Percentiles rank a stretch among this genome's conserved stretches.
Evolutionary conservation across 441 rosid species (phyloP).

Genomic region (Erodium texanum): DNA sequence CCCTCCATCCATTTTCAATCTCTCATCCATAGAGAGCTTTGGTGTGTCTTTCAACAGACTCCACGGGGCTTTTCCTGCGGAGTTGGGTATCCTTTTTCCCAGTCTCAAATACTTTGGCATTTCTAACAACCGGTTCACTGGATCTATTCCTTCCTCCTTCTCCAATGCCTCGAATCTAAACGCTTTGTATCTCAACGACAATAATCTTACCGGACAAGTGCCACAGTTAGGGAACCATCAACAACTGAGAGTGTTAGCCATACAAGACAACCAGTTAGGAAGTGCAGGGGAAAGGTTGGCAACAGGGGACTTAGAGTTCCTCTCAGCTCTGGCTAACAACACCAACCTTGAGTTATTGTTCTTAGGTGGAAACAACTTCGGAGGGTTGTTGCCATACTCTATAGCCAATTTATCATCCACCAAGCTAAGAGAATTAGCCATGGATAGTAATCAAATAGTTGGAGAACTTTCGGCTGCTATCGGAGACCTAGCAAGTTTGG

Average conservation of each 20-base stretch:
- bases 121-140: neutral
- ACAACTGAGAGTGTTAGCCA: neutral
- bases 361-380: constrained; percentile 1
- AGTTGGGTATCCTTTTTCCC: constrained; percentile 16
- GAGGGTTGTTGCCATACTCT: constrained; percentile 19
- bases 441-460: neutral
- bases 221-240: neutral
- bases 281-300: neutral
- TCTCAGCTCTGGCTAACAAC: constrained; percentile 19
- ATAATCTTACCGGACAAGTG: constrained; percentile 16
- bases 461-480: constrained; percentile 11
- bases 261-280: constrained; percentile 13
- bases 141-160: constrained; percentile 20
- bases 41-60: constrained; percentile 8
- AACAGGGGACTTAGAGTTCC: constrained; percentile 15
- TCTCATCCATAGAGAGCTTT: constrained; percentile 3
- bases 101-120: neutral
- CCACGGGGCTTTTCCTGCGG: constrained; percentile 17
- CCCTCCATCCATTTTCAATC: constrained; percentile 25
- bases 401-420: constrained; percentile 19
- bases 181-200: accelerated
- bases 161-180: constrained; percentile 22
- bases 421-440: neutral
- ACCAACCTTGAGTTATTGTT: neutral
- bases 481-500: constrained; percentile 8